phyloP scores from a whole-genome alignment of 345 rosid species.

The Populus deltoides region DNA sequence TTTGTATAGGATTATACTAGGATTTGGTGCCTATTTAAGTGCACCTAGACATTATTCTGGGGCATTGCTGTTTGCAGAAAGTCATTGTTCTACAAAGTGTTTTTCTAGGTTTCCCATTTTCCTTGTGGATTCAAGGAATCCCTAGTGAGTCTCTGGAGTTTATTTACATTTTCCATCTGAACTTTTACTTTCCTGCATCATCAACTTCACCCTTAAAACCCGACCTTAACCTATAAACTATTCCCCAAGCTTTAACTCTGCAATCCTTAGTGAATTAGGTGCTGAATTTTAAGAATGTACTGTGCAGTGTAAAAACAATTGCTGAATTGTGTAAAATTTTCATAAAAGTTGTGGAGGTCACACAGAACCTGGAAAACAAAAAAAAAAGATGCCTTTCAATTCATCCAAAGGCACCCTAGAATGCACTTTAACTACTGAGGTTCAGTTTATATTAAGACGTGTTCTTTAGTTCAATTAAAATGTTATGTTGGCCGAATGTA shows the following conservation, averaged over 20 bases:
- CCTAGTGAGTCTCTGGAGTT: neutral
- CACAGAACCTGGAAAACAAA: neutral
- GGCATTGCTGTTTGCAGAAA: neutral
- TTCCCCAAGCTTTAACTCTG: neutral
- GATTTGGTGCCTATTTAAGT: neutral
- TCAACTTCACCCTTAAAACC: neutral
- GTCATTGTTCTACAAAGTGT: neutral
- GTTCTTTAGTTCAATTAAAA: neutral
- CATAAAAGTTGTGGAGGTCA: neutral
- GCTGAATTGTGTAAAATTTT: neutral
- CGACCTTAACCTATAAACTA: neutral
- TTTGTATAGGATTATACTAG: neutral
- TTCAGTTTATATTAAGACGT: neutral
- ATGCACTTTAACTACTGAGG: neutral
- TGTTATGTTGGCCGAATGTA: neutral
- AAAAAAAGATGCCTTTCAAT: neutral
- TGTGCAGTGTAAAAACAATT: neutral
- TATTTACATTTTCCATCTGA: neutral
- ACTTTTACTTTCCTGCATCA: neutral
- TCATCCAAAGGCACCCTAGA: neutral
- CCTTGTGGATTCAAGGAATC: neutral
- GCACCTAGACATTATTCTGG: neutral
- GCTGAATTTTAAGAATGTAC: neutral
- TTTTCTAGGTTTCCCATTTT: neutral
- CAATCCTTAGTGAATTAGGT: neutral